Percentiles rank a stretch among this genome's conserved stretches.
These are phyloP conservation scores for Didymella exigua DNA, from an alignment of 2,329 filamentous ascomycete genomes.

Conservation along the genomic window DNA sequence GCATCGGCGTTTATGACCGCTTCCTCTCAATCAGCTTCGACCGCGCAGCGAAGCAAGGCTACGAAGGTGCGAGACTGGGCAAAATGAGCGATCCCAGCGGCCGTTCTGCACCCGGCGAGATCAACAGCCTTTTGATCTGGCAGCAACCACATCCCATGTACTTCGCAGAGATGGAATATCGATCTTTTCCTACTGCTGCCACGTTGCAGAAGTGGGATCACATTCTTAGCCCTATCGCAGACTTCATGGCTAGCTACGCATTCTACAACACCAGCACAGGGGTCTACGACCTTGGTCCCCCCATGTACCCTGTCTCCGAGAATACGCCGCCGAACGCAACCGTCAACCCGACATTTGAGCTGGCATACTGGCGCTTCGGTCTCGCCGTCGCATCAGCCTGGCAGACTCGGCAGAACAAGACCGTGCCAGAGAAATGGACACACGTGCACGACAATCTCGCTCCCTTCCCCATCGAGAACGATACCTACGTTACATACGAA, in stretches of 20 bases:
- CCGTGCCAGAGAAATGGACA: conserved; percentile 55
- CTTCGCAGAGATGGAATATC: conserved; percentile 60
- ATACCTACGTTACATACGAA: conserved; percentile 62
- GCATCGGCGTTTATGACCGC: conserved; percentile 56
- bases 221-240: conserved; percentile 58
- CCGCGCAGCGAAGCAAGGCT: conserved; percentile 47
- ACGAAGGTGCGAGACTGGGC: conserved; percentile 55
- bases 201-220: conserved; percentile 61
- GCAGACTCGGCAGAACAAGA: conserved; percentile 56
- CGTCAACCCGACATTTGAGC: conserved; percentile 64
- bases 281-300: conserved; percentile 60
- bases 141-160: conserved; percentile 64
- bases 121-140: conserved; percentile 59
- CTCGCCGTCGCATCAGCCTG: conserved; percentile 60
- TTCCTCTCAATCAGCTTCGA: conserved; percentile 51
- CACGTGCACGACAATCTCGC: conserved; percentile 60
- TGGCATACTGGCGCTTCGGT: conserved; percentile 66
- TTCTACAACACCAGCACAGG: conserved; percentile 60
- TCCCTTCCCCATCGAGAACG: conserved; percentile 57
- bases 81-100: conserved; percentile 65
- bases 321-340: conserved; percentile 64
- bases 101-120: conserved; percentile 63
- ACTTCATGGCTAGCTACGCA: conserved; percentile 66
- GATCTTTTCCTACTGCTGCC: conserved; percentile 50
- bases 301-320: conserved; percentile 60